phyloP scores from a whole-genome alignment of 78 protist species.

The Diacronema lutheri region DNA sequence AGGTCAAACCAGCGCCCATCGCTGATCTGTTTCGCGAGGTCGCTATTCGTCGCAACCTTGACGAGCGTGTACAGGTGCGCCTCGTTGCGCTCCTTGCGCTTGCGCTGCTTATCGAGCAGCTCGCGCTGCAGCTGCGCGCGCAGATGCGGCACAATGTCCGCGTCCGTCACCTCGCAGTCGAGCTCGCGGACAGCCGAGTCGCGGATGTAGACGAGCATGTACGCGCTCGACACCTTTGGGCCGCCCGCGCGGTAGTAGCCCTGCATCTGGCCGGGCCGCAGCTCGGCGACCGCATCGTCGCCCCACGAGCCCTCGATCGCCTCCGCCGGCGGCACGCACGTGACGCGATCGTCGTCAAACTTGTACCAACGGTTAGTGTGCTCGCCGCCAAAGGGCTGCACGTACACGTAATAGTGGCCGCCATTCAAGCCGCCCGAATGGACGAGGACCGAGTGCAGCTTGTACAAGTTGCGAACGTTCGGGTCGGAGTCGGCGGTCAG shows the following conservation, averaged over 20 bases:
- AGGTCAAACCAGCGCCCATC: constrained; percentile 5
- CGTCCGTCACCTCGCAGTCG: background rate
- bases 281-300: no score
- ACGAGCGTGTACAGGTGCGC: constrained; percentile 24
- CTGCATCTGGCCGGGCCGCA: background rate
- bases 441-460: constrained; percentile 81
- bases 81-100: constrained; percentile 14
- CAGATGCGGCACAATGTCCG: constrained; percentile 25
- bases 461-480: constrained; percentile 23
- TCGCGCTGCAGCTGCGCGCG: constrained; percentile 19
- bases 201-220: constrained; percentile 90
- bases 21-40: background rate
- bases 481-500: background rate
- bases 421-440: constrained; percentile 92
- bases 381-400: constrained; percentile 58
- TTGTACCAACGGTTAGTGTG: constrained; percentile 53
- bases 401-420: constrained; percentile 94
- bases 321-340: constrained; percentile 1
- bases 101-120: constrained; percentile 34
- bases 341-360: constrained; percentile 91
- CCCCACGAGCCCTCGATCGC: constrained; percentile 84
- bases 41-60: background rate
- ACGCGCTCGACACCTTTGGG: constrained; percentile 60
- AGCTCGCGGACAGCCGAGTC: constrained; percentile 30
- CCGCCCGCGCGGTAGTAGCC: background rate